These are phyloP conservation scores for Castanopsis chinensis DNA, from an alignment of 306 rosid species.

Conservation along the genomic window DNA sequence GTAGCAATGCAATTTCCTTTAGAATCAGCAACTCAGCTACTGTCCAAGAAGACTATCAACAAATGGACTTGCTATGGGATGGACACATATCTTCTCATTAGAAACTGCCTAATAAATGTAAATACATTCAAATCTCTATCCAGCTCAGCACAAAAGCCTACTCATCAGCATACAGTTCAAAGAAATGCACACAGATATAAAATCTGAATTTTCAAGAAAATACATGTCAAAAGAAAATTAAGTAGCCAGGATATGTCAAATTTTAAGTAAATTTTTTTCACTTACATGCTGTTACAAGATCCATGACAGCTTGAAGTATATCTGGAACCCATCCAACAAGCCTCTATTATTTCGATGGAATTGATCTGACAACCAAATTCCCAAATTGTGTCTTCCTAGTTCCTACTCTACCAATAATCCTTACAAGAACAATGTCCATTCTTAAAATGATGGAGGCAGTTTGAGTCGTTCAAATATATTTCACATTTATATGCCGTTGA, in stretches of 20 bases:
- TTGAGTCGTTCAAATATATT: conserved; percentile 63
- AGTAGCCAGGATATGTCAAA: not conserved
- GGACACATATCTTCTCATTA: not conserved
- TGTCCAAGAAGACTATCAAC: not conserved
- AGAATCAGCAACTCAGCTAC: not conserved
- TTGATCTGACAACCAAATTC: not conserved
- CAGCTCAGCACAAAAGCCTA: not conserved
- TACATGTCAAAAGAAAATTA: not conserved
- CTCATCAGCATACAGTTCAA: not conserved
- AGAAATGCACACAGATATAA: not conserved
- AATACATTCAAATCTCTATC: not conserved
- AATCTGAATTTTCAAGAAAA: not conserved
- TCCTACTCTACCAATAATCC: conserved; percentile 71
- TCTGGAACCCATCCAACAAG: not conserved
- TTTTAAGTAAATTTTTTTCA: not conserved
- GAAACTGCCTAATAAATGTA: not conserved
- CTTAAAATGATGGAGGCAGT: conserved; percentile 77
- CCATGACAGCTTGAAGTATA: not conserved
- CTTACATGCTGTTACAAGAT: not conserved
- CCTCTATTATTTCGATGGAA: not conserved
- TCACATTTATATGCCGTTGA: conserved; percentile 70
- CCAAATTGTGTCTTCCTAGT: not conserved
- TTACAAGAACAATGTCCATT: conserved; percentile 85
- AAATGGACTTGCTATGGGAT: not conserved
- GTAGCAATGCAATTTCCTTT: not conserved